Evolutionary conservation across 805 yeast genomes (phyloP), one percentile per base, ranked within the genome.

Genomic region (Lipomyces starkeyi): DNA sequence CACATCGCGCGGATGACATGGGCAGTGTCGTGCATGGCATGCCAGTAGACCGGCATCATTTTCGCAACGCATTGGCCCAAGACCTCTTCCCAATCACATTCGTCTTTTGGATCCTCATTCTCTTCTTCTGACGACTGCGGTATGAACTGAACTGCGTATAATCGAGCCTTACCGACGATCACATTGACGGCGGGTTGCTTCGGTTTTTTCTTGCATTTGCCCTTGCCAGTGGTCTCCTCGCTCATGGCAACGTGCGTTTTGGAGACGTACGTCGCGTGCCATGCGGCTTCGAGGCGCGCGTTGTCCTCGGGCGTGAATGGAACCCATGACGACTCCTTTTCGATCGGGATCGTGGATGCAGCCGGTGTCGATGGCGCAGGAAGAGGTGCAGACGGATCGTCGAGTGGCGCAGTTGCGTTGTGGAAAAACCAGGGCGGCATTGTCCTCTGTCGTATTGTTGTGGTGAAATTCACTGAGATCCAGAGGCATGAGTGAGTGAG

Each of bases 41-140:
- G 68, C 84, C 84, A 81, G 69, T 81, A 81, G 1, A 81, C 76
- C 1, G 84, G 83, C 56, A 68, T 67, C 55, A 80, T 66, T 9
- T 63, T 59, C 53, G 65, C 61, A 40, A 56, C 63, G 52, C 53
- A 66, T 52, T 52, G 68, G 20, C 69, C 69, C 52, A 68, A 58
- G 7, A 62, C 63, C 9, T 32, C 25, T 8, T 37, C 54, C 47
- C 64, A 27, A 25, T 53, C 53, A 14, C 32, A 22, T n/a, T 40
- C 32, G 2, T 61, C 35, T 7, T 55, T 22, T 14, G 6, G 47
- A 2, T 43, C 47, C 37, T 58, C 14, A 7, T 13, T 53, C 32
- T 56, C 49, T 22, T 62, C 58, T 14, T 60, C 59, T 13, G 59
- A 61, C 13, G 65, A 63, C 34, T 59, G 58, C 6, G 71, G 61